Percentiles rank a stretch among this genome's conserved stretches.
Evolutionary conservation across 139 green algal genomes (phyloP).

Genomic region (Chlamydomonas applanata): DNA sequence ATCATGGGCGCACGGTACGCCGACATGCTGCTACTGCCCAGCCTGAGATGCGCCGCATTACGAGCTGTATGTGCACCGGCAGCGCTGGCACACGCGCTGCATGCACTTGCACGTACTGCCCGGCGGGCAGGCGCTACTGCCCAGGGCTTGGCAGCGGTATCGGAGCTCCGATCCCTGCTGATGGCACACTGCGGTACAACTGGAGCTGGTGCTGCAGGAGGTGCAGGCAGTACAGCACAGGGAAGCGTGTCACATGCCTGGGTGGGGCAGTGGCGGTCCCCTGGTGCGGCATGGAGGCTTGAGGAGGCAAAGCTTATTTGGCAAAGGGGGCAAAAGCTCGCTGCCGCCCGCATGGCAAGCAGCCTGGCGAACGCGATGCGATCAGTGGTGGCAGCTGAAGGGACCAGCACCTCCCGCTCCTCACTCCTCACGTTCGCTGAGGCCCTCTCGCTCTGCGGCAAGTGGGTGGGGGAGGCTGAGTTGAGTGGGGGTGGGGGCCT

Average conservation of each 20-base stretch:
- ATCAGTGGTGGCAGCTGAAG: neutral
- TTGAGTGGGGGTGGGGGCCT: constrained; percentile 52
- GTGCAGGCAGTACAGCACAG: too few species aligned
- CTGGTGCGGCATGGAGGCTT: constrained; percentile 17
- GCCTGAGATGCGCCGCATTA: too few species aligned
- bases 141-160: too few species aligned
- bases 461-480: constrained; percentile 69
- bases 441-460: constrained; percentile 56
- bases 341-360: constrained; percentile 4
- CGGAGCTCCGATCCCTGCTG: constrained; percentile 6
- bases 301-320: constrained; percentile 14
- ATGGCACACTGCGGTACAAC: neutral
- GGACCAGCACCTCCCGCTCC: constrained; percentile 7
- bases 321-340: neutral
- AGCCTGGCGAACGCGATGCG: constrained; percentile 12
- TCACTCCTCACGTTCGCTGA: constrained; percentile 32
- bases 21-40: too few species aligned
- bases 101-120: too few species aligned
- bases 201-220: too few species aligned
- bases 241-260: neutral
- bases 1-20: too few species aligned
- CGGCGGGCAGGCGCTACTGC: too few species aligned
- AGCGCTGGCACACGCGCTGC: too few species aligned
- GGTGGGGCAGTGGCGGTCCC: neutral
- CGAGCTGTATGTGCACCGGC: too few species aligned